Base-by-base conservation (phyloP, 495 filamentous ascomycete genomes). In the Jackrogersella multiformis region DNA sequence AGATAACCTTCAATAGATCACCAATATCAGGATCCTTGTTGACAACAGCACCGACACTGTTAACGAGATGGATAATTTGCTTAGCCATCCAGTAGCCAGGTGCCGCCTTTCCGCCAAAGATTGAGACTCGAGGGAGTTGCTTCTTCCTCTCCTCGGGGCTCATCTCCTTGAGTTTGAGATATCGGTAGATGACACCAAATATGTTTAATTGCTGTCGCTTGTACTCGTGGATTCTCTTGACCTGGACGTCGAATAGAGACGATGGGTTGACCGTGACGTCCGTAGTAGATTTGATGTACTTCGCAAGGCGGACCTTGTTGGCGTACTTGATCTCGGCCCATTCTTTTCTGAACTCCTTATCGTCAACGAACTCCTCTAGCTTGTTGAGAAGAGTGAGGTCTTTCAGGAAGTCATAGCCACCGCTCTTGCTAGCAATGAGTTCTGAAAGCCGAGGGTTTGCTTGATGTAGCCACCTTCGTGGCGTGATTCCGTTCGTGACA, bases 81-180 rank as follows among this genome's bases (percentile, higher is more conserved):
- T 99, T 99, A 16, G 95, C 95, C 95, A 99, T 99, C 96, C 96
- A 99, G 81, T 99, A 99, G 2, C 95, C 95, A 2, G 95, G 95
- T 0, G 95, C 95, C 16, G 95, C 95, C 79, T 99, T 99, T 59
- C 95, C 95, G 66, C 96, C 95, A 74, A 99, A 97, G 79, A 99
- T 96, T 28, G 92, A 96, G 13, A 97, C 95, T 41, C 94, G 88
- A n/a, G 94, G 93, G 12, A 89, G 86, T 60, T 92, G 83, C 76
- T 97, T 95, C 84, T 96, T 94, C 61, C 88, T 87, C 74, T 97
- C 89, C 73, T 92, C 92, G 1, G 92, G 80, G 21, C 84, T 87
- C 89, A 97, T 88, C 6, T 82, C 79, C 77, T 99, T 99, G 73
- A 99, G 89, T 20, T 83, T 87, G 13, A 99, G 85, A 75, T 98